Evolutionary conservation across 2,329 filamentous ascomycete species (phyloP).

Genomic region (Penicillium sp.): DNA sequence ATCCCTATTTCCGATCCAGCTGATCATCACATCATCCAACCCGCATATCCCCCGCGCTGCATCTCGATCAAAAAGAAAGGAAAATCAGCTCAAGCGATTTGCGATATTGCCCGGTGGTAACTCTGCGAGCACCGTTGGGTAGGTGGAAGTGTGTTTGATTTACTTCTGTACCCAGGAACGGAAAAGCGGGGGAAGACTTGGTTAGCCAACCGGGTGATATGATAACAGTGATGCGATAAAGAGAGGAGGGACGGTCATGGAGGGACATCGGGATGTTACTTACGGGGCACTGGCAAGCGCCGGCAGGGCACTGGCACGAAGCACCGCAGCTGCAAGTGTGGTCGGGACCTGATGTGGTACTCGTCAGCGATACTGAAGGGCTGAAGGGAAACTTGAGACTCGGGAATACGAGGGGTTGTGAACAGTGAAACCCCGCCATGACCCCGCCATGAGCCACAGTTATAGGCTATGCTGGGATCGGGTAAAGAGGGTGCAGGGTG

Average conservation of each 20-base stretch:
- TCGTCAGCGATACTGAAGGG: slow-evolving; percentile 22
- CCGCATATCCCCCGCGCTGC: slow-evolving; percentile 3
- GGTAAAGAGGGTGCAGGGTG: background rate
- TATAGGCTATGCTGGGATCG: background rate
- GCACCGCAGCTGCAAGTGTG: slow-evolving; percentile 50
- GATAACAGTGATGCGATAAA: slow-evolving; percentile 5
- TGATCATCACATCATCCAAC: slow-evolving; percentile 9
- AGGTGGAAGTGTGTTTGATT: slow-evolving; percentile 14
- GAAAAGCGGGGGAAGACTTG: slow-evolving; percentile 5
- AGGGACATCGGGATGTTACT: slow-evolving; percentile 20
- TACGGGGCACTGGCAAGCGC: slow-evolving; percentile 50
- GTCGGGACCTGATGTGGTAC: slow-evolving; percentile 34
- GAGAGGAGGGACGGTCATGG: background rate
- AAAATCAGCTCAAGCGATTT: slow-evolving; percentile 6
- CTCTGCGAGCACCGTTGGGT: background rate
- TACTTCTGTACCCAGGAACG: slow-evolving; percentile 28
- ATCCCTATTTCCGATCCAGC: background rate
- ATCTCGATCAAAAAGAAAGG: slow-evolving; percentile 8
- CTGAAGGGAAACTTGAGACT: background rate
- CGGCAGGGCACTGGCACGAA: slow-evolving; percentile 51
- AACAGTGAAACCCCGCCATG: slow-evolving; percentile 23
- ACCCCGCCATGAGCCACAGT: slow-evolving; percentile 30
- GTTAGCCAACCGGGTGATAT: slow-evolving; percentile 16
- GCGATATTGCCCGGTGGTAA: background rate
- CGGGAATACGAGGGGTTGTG: slow-evolving; percentile 10